These are phyloP conservation scores for Trypanosoma brucei DNA, from an alignment of 208 protist species.

Conservation along the genomic window DNA sequence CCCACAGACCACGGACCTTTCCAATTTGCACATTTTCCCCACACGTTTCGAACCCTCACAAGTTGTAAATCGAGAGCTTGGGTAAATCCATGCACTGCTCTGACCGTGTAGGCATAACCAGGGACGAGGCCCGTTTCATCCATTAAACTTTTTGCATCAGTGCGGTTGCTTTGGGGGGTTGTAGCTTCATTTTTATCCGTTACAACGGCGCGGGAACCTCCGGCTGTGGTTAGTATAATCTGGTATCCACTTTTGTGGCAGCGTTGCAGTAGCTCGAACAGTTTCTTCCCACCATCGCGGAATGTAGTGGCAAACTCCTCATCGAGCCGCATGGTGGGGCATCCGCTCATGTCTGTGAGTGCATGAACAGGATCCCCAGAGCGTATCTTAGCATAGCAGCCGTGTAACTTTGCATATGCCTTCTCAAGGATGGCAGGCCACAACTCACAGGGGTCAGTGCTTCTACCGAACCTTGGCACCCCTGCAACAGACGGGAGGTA, in stretches of 20 bases:
- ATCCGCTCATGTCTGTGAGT: conserved; percentile 80
- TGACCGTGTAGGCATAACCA: conserved; percentile 76
- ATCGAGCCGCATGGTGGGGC: conserved; percentile 70
- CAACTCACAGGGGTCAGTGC: conserved; percentile 72
- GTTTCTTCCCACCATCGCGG: conserved; percentile 20
- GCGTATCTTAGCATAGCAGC: conserved; percentile 75
- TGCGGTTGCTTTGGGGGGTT: conserved; percentile 33
- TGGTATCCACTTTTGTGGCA: conserved; percentile 39
- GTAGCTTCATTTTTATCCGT: conserved; percentile 28
- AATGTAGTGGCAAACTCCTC: conserved; percentile 44
- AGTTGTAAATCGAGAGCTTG: conserved; percentile 34
- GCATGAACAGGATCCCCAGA: conserved; percentile 86
- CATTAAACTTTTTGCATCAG: conserved; percentile 40
- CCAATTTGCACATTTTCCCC: conserved; percentile 36
- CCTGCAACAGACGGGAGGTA: conserved; percentile 68
- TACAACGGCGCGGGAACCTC: conserved; percentile 65
- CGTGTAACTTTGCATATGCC: conserved; percentile 88
- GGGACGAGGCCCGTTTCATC: conserved; percentile 58
- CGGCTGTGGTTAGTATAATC: conserved; percentile 67
- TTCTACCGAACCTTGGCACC: conserved; percentile 48
- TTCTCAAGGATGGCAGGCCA: conserved; percentile 88
- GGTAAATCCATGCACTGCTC: conserved; percentile 38
- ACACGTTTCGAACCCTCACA: conserved; percentile 70
- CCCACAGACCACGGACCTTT: conserved; percentile 38
- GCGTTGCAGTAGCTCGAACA: conserved; percentile 37